Evolutionary conservation across 106 monocot genomes (phyloP), one percentile per base, ranked within the genome.

Genomic region (Cymbidium sinense): DNA sequence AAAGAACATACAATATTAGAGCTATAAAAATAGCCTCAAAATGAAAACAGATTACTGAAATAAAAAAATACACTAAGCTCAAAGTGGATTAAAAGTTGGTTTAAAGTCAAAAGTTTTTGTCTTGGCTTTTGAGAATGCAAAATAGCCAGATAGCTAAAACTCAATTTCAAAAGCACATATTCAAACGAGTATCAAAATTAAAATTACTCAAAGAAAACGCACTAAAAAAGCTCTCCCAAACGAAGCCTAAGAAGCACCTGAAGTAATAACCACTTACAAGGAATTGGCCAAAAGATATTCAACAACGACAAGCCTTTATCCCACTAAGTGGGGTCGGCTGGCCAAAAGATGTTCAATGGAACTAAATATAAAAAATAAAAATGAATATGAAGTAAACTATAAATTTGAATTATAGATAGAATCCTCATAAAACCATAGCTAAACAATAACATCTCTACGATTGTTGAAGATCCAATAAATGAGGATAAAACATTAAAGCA

Each of bases 1-100:
- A 80, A 81, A 80, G 75, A 83, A 78, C 21, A 33, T 17, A 27
- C 8, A 50, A 47, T 17, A 7, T 64, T 71, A 85, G 29, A 28
- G 18, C 23, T 21, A 37, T 2, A 71, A 71, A 70, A 64, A 52
- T 52, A 52, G 0, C 52, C 13, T 17, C 13, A n/a, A n/a, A n/a
- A 51, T 51, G 51, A 51, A 51, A 51, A 51, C 2, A n/a, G 8
- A 58, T 52, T 58, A 58, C 21, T 58, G n/a, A 23, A 58, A 58
- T n/a, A 58, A 58, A 58, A 23, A n/a, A 58, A 23, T 58, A n/a
- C 58, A 58, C n/a, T 58, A 4, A n/a, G n/a, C n/a, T n/a, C n/a
- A n/a, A n/a, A n/a, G n/a, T n/a, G n/a, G n/a, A n/a, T n/a, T n/a
- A n/a, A n/a, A n/a, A n/a, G n/a, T n/a, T n/a, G n/a, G n/a, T n/a